Evolutionary conservation across 2,329 filamentous ascomycete species (phyloP).

Genomic region (Diaporthe capsici): DNA sequence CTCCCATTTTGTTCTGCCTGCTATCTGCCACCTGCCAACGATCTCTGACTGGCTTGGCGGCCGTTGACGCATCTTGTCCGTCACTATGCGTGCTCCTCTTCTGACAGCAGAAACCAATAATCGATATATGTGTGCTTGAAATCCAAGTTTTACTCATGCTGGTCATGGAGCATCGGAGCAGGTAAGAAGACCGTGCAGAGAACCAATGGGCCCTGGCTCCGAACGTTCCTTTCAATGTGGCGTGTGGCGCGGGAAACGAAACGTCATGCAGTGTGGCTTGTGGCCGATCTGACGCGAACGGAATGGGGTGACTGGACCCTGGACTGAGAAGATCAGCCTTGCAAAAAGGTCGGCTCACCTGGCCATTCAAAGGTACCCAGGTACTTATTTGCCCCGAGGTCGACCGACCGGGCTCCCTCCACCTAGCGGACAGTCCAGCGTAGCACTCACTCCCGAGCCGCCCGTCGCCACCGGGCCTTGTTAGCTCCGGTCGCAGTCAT

Average conservation of each 20-base stretch:
- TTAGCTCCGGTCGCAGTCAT: background rate
- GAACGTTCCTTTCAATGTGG: background rate
- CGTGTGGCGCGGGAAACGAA: background rate
- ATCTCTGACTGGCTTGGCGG: background rate
- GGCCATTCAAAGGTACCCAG: background rate
- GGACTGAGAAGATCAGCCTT: background rate
- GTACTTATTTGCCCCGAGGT: background rate
- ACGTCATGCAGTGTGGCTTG: slow-evolving; percentile 28
- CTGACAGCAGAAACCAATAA: background rate
- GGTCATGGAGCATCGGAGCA: background rate
- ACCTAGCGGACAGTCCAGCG: background rate
- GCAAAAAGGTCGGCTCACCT: background rate
- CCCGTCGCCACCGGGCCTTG: slow-evolving; percentile 4
- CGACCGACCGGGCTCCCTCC: slow-evolving; percentile 1
- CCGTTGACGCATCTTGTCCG: background rate
- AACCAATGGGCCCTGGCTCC: background rate
- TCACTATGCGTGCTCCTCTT: background rate
- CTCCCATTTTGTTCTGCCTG: background rate
- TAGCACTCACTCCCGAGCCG: background rate
- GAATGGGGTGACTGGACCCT: background rate
- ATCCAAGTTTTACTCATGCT: background rate
- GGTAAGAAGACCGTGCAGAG: background rate
- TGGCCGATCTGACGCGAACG: background rate
- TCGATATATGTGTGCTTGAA: background rate
- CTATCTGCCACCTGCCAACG: background rate